Conservation (phyloP, 176 grass and related monocot species). For the Alopecurus myosuroides region DNA sequence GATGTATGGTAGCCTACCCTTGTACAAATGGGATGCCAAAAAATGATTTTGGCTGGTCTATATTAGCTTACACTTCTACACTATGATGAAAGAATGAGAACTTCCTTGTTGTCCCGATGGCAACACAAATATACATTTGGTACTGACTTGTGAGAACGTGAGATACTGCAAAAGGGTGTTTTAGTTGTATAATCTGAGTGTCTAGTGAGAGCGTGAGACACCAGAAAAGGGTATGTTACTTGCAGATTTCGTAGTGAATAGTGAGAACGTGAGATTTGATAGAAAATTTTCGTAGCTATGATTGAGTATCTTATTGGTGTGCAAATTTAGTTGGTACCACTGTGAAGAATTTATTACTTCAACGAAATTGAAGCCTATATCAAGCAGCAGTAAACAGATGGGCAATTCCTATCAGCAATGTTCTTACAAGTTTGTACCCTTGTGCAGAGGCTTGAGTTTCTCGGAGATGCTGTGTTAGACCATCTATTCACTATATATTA, state of each 20-base stretch:
- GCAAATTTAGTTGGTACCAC: not conserved
- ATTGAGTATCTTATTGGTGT: not conserved
- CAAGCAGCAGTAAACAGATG: not conserved
- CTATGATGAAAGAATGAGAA: not conserved
- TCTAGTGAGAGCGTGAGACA: not conserved
- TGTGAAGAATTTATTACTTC: not conserved
- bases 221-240: not conserved
- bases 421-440: constrained; percentile 8
- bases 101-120: not conserved
- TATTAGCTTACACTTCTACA: not conserved
- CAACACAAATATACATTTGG: too few relatives aligned
- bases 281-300: not conserved
- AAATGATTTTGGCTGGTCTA: not conserved
- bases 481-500: constrained; percentile 61
- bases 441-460: constrained; percentile 80
- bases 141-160: too few relatives aligned
- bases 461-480: constrained; percentile 73
- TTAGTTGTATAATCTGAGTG: not conserved
- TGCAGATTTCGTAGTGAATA: not conserved
- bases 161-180: not conserved
- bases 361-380: not conserved
- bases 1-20: not conserved
- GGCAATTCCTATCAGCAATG: not conserved
- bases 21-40: not conserved
- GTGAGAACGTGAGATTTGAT: not conserved